Conservation (phyloP, 352 stramenopile genomes). For the Thraustochytrium sp. region DNA sequence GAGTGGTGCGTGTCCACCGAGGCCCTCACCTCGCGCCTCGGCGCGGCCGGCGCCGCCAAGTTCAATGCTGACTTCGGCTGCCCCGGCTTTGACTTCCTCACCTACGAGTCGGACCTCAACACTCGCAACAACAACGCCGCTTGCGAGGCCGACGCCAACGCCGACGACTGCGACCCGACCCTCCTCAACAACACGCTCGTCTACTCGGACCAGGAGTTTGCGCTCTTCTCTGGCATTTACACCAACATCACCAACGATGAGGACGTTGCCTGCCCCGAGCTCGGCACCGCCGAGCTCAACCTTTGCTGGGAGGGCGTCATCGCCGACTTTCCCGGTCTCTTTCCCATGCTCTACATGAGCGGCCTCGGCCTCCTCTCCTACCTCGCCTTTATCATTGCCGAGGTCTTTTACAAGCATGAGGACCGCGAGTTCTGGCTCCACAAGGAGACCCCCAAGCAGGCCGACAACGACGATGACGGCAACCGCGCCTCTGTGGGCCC, state of each 20-base stretch:
- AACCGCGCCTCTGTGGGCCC: too few relatives aligned
- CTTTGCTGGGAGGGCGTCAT: constrained; percentile 43
- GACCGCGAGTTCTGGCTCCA: constrained; percentile 28
- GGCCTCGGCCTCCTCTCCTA: constrained; percentile 8
- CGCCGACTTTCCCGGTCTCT: constrained; percentile 24
- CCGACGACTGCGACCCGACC: neutral
- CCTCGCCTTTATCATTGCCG: constrained; percentile 43
- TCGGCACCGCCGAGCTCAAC: constrained; percentile 44
- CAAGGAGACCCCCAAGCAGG: neutral
- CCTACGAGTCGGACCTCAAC: neutral
- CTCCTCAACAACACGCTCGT: neutral
- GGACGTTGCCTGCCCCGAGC: neutral
- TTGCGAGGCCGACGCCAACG: neutral
- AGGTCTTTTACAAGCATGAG: constrained; percentile 39
- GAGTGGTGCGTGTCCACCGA: neutral
- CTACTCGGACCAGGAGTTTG: neutral
- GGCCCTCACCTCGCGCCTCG: neutral
- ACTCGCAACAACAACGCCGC: neutral
- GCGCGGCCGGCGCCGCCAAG: neutral
- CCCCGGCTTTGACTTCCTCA: constrained; percentile 20
- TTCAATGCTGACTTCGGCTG: constrained; percentile 28
- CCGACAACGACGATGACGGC: neutral
- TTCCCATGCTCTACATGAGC: constrained; percentile 36
- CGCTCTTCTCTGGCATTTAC: neutral
- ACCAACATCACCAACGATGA: neutral